Conservation (phyloP, 2,329 filamentous ascomycete species). For the Aulographum hederae region DNA sequence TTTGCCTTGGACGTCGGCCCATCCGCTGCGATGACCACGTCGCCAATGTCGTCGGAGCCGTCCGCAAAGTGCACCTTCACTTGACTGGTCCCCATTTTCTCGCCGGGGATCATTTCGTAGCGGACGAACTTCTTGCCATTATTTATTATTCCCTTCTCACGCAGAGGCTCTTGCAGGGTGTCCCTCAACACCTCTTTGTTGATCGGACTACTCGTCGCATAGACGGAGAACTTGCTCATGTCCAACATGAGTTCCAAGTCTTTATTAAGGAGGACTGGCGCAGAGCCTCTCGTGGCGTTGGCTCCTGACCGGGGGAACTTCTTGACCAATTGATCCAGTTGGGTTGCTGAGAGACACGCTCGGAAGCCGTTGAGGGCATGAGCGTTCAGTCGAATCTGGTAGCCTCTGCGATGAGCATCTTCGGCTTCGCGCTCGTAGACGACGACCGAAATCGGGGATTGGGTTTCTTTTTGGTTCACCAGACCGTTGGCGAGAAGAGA, state of each 20-base stretch:
- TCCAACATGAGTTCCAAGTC: constrained; percentile 4
- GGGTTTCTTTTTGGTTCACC: constrained; percentile 4
- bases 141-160: constrained; percentile 3
- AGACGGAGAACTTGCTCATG: constrained; percentile 7
- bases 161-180: constrained; percentile 6
- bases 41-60: not conserved
- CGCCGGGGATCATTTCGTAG: not conserved
- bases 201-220: constrained; percentile 9
- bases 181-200: constrained; percentile 7
- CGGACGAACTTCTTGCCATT: constrained; percentile 3
- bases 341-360: constrained; percentile 6
- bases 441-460: constrained; percentile 3
- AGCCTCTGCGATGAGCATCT: constrained; percentile 6
- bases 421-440: constrained; percentile 7
- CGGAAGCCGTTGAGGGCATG: constrained; percentile 8
- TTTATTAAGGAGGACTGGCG: not conserved
- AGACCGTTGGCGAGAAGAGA: constrained; percentile 9
- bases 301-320: not conserved
- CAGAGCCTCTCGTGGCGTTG: not conserved
- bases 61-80: not conserved
- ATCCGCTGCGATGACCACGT: not conserved
- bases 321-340: not conserved
- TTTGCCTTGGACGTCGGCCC: not conserved
- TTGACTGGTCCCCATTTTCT: not conserved
- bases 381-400: constrained; percentile 9